Conservation (phyloP, 2,329 filamentous ascomycete species). For the Coniochaeta sp. region DNA sequence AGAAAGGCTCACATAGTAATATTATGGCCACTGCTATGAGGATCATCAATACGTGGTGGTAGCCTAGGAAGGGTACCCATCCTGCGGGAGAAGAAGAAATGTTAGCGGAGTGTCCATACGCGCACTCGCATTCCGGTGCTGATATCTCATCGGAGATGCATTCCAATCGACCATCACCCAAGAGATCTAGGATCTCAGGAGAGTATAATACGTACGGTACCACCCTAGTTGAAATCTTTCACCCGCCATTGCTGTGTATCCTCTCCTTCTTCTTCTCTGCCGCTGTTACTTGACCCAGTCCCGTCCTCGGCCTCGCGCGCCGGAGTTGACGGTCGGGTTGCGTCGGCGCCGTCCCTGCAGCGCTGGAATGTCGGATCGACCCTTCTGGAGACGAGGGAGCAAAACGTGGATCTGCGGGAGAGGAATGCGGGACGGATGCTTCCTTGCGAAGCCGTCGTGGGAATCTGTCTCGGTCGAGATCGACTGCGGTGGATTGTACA, state of each 20-base stretch:
- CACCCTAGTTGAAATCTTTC: constrained; percentile 37
- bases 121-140: neutral
- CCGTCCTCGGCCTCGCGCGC: constrained; percentile 15
- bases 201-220: constrained; percentile 34
- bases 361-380: neutral
- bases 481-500: neutral
- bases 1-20: constrained; percentile 68
- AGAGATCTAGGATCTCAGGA: neutral
- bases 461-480: neutral
- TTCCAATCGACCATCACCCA: neutral
- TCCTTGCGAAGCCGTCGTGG: neutral
- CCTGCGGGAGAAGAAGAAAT: constrained; percentile 28
- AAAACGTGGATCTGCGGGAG: neutral
- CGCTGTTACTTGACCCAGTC: constrained; percentile 10
- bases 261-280: constrained; percentile 4
- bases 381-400: neutral
- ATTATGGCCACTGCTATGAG: constrained; percentile 91
- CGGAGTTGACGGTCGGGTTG: constrained; percentile 16
- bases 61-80: constrained; percentile 62
- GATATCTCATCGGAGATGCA: neutral
- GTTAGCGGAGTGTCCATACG: neutral
- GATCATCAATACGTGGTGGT: constrained; percentile 92
- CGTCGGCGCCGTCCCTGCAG: neutral
- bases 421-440: neutral
- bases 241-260: constrained; percentile 19